phyloP scores from a whole-genome alignment of 2,329 filamentous ascomycete species.

The Dothideomycetes sp. region DNA sequence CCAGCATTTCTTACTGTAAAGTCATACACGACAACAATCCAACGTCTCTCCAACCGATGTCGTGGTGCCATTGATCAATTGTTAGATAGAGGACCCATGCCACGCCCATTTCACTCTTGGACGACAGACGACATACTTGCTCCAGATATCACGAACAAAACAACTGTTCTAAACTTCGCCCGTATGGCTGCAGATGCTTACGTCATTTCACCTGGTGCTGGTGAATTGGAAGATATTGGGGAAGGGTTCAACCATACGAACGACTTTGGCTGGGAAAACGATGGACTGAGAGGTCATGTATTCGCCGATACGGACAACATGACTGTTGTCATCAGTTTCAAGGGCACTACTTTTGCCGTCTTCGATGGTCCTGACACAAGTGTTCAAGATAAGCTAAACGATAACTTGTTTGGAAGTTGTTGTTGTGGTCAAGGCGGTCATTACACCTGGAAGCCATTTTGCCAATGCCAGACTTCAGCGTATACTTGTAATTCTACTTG shows the following conservation, averaged over 20 bases:
- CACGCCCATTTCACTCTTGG: constrained; percentile 69
- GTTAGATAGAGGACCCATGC: constrained; percentile 61
- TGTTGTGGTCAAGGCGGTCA: constrained; percentile 87
- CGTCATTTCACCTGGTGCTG: constrained; percentile 58
- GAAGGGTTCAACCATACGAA: constrained; percentile 68
- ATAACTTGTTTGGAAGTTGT: constrained; percentile 92
- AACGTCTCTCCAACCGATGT: constrained; percentile 71
- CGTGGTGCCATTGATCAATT: constrained; percentile 69
- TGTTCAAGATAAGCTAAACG: constrained; percentile 79
- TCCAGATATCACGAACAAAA: constrained; percentile 72
- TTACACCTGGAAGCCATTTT: constrained; percentile 80
- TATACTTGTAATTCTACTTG: constrained; percentile 88
- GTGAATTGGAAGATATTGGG: constrained; percentile 73
- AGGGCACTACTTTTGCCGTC: constrained; percentile 63
- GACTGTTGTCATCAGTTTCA: constrained; percentile 79
- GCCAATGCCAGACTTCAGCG: constrained; percentile 77
- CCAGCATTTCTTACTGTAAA: constrained; percentile 42
- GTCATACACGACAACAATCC: constrained; percentile 60
- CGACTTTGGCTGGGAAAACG: constrained; percentile 81
- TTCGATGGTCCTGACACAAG: constrained; percentile 94
- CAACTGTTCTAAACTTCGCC: constrained; percentile 70
- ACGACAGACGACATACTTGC: constrained; percentile 66
- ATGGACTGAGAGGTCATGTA: constrained; percentile 80
- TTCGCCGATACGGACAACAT: constrained; percentile 78
- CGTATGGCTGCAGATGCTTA: constrained; percentile 82